phyloP scores from a whole-genome alignment of 139 green algal genomes.

The Volvox reticuliferus region DNA sequence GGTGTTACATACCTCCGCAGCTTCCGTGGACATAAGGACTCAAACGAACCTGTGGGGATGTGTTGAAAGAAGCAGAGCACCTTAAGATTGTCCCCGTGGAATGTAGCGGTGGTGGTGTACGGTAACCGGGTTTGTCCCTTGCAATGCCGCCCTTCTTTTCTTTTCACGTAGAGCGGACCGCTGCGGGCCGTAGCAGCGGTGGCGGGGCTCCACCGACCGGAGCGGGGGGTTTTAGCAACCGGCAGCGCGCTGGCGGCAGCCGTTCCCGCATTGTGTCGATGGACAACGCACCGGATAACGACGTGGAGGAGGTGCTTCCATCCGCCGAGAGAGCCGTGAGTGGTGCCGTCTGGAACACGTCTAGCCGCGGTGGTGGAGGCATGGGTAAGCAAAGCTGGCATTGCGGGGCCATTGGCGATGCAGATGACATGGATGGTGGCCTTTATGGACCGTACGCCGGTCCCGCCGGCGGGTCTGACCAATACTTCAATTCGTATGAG shows the following conservation, averaged over 20 bases:
- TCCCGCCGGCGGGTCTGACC: not conserved
- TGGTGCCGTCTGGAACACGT: not conserved
- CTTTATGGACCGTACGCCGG: not conserved
- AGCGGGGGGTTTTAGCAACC: not conserved
- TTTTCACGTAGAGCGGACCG: not conserved
- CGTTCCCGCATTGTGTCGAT: not conserved
- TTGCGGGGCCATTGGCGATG: not conserved
- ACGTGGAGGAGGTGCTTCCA: not conserved
- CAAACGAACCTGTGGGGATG: no score
- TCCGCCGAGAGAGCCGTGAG: not conserved
- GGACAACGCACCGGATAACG: not conserved
- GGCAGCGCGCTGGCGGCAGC: not conserved
- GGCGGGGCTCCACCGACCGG: not conserved
- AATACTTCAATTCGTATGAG: not conserved
- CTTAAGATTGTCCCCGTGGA: no score
- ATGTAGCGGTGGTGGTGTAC: not conserved
- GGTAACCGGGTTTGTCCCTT: not conserved
- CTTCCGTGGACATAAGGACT: no score
- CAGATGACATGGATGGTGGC: not conserved
- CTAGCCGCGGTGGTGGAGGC: not conserved
- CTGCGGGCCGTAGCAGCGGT: not conserved
- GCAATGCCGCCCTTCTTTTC: not conserved
- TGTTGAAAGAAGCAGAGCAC: no score
- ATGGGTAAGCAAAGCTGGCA: not conserved
- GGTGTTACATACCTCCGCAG: no score